These are phyloP conservation scores for Mortierella sp. DNA, from an alignment of 371 early-diverging fungal genomes.

Conservation along the genomic window DNA sequence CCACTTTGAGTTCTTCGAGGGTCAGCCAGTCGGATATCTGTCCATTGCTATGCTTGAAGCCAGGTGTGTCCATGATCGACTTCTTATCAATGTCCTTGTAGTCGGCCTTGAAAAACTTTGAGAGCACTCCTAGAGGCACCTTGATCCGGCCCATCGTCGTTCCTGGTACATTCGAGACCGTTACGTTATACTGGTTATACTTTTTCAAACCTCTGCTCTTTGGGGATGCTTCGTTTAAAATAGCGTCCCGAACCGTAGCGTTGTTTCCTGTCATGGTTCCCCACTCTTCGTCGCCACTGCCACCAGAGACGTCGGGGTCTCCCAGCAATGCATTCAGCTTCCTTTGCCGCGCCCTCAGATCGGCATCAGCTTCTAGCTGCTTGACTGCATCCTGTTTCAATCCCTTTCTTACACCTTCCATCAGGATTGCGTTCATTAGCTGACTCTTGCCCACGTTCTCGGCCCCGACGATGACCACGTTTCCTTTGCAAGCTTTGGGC, in stretches of 20 bases:
- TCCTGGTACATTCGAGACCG: constrained; percentile 50
- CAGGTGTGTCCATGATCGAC: constrained; percentile 50
- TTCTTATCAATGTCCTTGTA: constrained; percentile 31
- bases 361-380: constrained; percentile 3
- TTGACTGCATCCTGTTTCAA: constrained; percentile 9
- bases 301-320: not conserved
- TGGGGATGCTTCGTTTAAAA: constrained; percentile 19
- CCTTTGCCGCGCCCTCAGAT: constrained; percentile 23
- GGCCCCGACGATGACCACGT: constrained; percentile 44
- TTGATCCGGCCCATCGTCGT: constrained; percentile 43
- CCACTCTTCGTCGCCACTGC: constrained; percentile 19
- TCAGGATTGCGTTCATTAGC: constrained; percentile 46
- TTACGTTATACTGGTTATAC: constrained; percentile 25
- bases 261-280: constrained; percentile 30
- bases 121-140: constrained; percentile 35
- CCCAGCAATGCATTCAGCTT: constrained; percentile 29
- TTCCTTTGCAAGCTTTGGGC: constrained; percentile 30
- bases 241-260: constrained; percentile 16
- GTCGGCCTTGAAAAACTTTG: constrained; percentile 18
- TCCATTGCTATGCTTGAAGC: constrained; percentile 23
- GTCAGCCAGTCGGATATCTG: constrained; percentile 39
- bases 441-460: constrained; percentile 54
- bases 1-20: constrained; percentile 43
- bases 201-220: constrained; percentile 30
- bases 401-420: constrained; percentile 35